Conservation (phyloP, 2,329 filamentous ascomycete genomes). For the Sphaerulina populicola region DNA sequence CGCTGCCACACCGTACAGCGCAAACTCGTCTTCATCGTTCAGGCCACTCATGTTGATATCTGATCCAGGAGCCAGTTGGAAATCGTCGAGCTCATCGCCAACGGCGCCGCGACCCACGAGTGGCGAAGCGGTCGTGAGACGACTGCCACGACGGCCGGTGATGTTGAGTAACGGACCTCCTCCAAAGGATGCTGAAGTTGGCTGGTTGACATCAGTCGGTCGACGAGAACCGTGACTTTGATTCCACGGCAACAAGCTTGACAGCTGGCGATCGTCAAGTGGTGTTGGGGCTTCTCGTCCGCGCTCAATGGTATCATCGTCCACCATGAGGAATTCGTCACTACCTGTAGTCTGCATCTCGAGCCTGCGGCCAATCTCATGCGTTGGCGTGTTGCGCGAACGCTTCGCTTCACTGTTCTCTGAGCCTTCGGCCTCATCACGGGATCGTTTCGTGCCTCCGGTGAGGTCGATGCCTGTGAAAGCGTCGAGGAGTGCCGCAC, state of each 20-base stretch:
- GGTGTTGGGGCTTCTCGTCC: constrained; percentile 59
- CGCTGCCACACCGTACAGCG: constrained; percentile 40
- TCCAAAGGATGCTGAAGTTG: constrained; percentile 28
- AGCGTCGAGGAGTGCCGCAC: constrained; percentile 45
- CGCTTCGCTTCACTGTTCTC: constrained; percentile 24
- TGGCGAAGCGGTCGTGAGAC: constrained; percentile 53
- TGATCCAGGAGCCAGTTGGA: constrained; percentile 8
- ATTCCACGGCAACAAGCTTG: constrained; percentile 63
- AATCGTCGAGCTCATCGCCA: constrained; percentile 15
- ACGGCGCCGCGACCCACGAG: constrained; percentile 44
- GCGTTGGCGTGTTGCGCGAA: constrained; percentile 29
- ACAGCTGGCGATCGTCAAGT: constrained; percentile 52
- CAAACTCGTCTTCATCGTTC: constrained; percentile 35
- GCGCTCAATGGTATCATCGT: constrained; percentile 51
- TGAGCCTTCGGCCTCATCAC: constrained; percentile 22
- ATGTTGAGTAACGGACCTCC: constrained; percentile 18
- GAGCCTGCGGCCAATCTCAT: constrained; percentile 30
- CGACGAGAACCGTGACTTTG: constrained; percentile 35
- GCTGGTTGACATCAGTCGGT: constrained; percentile 33
- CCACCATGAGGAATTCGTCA: constrained; percentile 13
- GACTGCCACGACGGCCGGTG: constrained; percentile 42
- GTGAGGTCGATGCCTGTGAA: constrained; percentile 36
- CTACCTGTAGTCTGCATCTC: constrained; percentile 10
- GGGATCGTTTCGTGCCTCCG: constrained; percentile 24
- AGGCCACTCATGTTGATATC: constrained; percentile 15